Evolutionary conservation across 2,329 filamentous ascomycete species (phyloP), one percentile per base, ranked within the genome.

Genomic region (Harringtonia lauricola): DNA sequence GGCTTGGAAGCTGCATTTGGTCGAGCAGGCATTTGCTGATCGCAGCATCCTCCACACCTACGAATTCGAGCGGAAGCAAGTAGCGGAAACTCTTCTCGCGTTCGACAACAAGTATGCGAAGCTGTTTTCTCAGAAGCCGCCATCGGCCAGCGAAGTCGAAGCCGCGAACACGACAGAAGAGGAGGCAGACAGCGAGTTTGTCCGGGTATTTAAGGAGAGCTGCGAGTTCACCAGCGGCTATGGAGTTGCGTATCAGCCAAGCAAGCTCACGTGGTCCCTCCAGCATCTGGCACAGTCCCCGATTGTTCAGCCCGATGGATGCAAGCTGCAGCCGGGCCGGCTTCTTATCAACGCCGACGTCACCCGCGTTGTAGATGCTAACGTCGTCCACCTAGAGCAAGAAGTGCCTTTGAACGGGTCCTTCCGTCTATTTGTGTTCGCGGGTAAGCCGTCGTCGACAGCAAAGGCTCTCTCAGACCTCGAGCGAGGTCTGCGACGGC

Each of bases 221-320:
- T 95, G 88, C 68, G 87, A 92, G 57, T 94, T 95, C 62, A 95
- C 88, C 12, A 88, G 83, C 51, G 89, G 89, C 46, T 95, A 94
- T 59, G 89, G 89, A 47, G 87, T 95, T 19, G 82, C 80, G 26
- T 95, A 95, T 66, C 74, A 81, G 51, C 72, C 83, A 43, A 95
- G 94, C 63, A 64, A 75, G 26, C 72, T 94, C 63, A 95, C 94
- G 65, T 94, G 87, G 86, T 84, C 82, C 10, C 61, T 76, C 1
- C 66, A 67, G 4, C 88, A 95, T 62, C 70, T 78, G 1, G 85
- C 82, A 14, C 71, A 83, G 55, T 86, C 84, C 17, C 63, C 72
- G 12, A 65, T 87, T 45, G 82, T 92, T 57, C 72, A 85, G 46
- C 75, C 82, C 3, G 62, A 73, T 34, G 71, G 76, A 28, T 78